Evolutionary conservation across 2,329 filamentous ascomycete species (phyloP).

Genomic region (Talaromyces sp.): DNA sequence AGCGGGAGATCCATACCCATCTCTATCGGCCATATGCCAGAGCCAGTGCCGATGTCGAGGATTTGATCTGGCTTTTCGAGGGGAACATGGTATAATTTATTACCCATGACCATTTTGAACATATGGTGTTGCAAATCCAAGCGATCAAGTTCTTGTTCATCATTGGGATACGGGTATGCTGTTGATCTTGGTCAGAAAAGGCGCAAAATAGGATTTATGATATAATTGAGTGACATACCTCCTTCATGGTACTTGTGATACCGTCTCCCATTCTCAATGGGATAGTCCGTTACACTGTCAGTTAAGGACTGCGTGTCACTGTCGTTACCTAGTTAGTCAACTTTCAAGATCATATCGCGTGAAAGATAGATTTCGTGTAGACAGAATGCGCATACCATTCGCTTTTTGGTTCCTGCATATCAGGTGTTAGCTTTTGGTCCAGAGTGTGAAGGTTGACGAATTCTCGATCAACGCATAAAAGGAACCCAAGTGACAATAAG

Average conservation of each 20-base stretch:
- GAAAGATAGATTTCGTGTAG: background rate
- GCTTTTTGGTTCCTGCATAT: slow-evolving; percentile 28
- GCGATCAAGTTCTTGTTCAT: slow-evolving; percentile 58
- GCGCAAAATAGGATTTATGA: background rate
- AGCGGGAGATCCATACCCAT: slow-evolving; percentile 51
- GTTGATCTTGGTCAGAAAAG: slow-evolving; percentile 17
- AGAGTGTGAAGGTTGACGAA: background rate
- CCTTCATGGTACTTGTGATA: slow-evolving; percentile 52
- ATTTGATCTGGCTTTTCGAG: slow-evolving; percentile 51
- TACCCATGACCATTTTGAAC: slow-evolving; percentile 51
- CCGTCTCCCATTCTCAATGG: slow-evolving; percentile 45
- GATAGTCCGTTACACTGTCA: slow-evolving; percentile 48
- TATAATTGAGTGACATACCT: slow-evolving; percentile 29
- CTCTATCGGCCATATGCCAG: slow-evolving; percentile 70
- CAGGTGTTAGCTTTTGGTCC: slow-evolving; percentile 19
- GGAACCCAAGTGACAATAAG: background rate
- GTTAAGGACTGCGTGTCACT: slow-evolving; percentile 49
- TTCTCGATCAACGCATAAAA: background rate
- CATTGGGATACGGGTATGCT: slow-evolving; percentile 55
- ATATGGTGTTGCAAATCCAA: slow-evolving; percentile 60
- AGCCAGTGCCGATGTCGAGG: slow-evolving; percentile 63
- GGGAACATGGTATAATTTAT: slow-evolving; percentile 51
- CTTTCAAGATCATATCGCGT: background rate
- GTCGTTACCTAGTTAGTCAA: slow-evolving; percentile 12
- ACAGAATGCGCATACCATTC: slow-evolving; percentile 27